phyloP scores from a whole-genome alignment of 192 early-diverging fungal species.

The Bifiguratus adelaidae region DNA sequence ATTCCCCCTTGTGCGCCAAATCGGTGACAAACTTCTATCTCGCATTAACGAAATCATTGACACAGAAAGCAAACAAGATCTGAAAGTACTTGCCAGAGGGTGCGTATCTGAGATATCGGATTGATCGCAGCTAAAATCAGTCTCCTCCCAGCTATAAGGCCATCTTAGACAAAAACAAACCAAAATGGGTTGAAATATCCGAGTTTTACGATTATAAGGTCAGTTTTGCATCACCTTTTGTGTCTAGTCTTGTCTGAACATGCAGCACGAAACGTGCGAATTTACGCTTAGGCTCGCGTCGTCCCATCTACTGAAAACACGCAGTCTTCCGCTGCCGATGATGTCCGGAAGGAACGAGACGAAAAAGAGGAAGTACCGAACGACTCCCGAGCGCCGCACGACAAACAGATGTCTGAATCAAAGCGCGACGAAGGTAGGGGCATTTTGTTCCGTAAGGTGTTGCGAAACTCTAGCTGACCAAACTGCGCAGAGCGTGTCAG shows the following conservation, averaged over 20 bases:
- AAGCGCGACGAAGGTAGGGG: too few species aligned
- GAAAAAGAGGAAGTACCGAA: too few species aligned
- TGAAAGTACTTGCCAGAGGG: conserved; percentile 55
- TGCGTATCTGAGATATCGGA: too few species aligned
- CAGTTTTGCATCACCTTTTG: neutral
- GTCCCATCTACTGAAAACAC: too few species aligned
- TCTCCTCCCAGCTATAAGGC: conserved; percentile 13
- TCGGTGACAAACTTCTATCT: conserved; percentile 40
- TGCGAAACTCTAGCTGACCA: too few species aligned
- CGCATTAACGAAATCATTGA: conserved; percentile 31
- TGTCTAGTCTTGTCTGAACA: neutral
- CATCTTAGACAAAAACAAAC: conserved; percentile 14
- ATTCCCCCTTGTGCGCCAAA: conserved; percentile 46
- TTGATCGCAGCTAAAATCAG: neutral
- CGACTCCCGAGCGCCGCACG: too few species aligned
- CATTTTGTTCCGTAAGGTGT: too few species aligned
- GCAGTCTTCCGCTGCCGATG: too few species aligned
- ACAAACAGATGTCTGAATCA: too few species aligned
- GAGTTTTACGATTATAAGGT: conserved; percentile 12
- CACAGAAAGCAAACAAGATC: conserved; percentile 51
- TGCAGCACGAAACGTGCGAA: neutral
- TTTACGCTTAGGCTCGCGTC: too few species aligned
- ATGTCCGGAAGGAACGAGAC: too few species aligned
- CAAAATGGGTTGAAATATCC: conserved; percentile 9
- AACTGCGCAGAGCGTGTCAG: too few species aligned